A percentile compares a stretch with the other conserved stretches of the same genome.
Evolutionary conservation across 345 rosid genomes (phyloP).

Genomic region (Brassica incana): DNA sequence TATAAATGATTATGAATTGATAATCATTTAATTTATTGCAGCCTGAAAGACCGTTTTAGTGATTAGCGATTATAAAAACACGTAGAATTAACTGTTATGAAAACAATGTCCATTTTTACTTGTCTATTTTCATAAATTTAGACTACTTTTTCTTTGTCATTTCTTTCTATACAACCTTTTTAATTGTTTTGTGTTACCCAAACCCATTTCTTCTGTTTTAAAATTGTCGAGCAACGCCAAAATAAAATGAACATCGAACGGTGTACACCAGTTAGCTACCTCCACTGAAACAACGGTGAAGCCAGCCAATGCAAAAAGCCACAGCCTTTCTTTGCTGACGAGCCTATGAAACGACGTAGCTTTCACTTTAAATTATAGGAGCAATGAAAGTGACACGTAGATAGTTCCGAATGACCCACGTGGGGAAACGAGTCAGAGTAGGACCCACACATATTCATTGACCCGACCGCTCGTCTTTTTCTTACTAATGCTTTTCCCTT

Average conservation of each 20-base stretch:
- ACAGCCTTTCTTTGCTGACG: not conserved
- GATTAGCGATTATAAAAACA: not conserved
- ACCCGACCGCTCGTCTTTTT: conserved; percentile 24
- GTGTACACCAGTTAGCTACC: not conserved
- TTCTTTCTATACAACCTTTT: not conserved
- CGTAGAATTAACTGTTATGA: not conserved
- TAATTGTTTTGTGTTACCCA: not conserved
- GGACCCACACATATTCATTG: conserved; percentile 23
- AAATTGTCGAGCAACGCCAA: not conserved
- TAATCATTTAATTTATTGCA: not conserved
- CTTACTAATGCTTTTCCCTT: not conserved
- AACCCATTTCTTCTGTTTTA: not conserved
- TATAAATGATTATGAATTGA: no score
- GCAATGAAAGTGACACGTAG: conserved; percentile 17
- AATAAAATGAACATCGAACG: not conserved
- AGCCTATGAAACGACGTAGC: conserved; percentile 18
- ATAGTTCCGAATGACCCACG: conserved; percentile 19
- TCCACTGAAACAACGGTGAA: not conserved
- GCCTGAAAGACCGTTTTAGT: not conserved
- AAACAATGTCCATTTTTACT: not conserved
- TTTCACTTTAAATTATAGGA: not conserved
- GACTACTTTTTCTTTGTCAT: not conserved
- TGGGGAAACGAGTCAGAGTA: not conserved
- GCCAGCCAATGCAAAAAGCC: not conserved
- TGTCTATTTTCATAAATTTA: not conserved